Evolutionary conservation across 352 stramenopile species (phyloP), one percentile per base, ranked within the genome.

Genomic region (Peronospora belbahrii): DNA sequence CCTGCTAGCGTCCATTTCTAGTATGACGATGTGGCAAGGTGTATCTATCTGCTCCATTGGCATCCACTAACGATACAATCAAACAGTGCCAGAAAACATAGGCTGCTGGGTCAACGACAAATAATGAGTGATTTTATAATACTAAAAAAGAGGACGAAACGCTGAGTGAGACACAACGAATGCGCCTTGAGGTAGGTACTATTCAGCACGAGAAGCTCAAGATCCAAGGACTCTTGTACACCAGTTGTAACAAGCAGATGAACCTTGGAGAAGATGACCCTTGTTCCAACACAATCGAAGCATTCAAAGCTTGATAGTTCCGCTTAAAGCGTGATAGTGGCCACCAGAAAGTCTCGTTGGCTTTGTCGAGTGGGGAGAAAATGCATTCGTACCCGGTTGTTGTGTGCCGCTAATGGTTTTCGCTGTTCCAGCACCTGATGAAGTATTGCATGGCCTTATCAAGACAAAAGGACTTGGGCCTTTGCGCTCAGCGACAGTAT

Each of bases 221-320:
- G 48, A 68, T 89, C 61, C 63, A 85, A 56, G 64, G 80, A 27
- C 45, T 89, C 15, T 48, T 89, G 28, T 66, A 82, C 56, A 52
- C 66, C 22, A 77, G 62, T 32, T 84, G 70, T 52, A 67, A 83
- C 42, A 23, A 83, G 37, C 25, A 87, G 30, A 74, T 87, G 38
- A 43, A 78, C 35, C 32, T 85, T 19, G 65, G 63, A 6, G 65
- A 75, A 20, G 47, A 45, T 80, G 19, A 76, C 33, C 34, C 79
- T 58, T 22, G 41, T 42, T 1, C 31, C 39, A 4, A 40, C 41
- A 9, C 42, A 52, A 19, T 43, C 25, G 31, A 86, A 85, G 38
- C 59, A 67, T 15, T 54, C 62, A 7, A 77, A 80, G 42, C 39
- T n/a, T n/a, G n/a, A n/a, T n/a, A n/a, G n/a, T n/a, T n/a, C n/a